A percentile compares a stretch with the other conserved stretches of the same genome.
These are phyloP conservation scores for Chlorella ohadii DNA, from an alignment of 139 green algal species.

Conservation along the genomic window DNA sequence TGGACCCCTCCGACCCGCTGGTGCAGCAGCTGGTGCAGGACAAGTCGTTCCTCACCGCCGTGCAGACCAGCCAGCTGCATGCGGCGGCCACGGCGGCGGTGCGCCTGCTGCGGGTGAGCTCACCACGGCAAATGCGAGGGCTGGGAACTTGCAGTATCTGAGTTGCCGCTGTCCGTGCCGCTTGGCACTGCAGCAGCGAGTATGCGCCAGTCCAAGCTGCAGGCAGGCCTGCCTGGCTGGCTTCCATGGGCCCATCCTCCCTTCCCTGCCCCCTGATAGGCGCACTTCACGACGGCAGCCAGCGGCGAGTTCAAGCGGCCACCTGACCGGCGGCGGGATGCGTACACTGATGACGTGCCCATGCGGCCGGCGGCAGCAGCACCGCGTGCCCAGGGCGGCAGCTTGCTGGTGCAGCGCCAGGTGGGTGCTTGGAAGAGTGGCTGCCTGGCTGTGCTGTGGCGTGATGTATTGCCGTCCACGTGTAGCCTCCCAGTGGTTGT, in stretches of 20 bases:
- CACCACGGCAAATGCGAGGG: not conserved
- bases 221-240: too few relatives aligned
- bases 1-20: slow-evolving; percentile 24
- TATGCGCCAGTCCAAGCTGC: not conserved
- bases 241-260: too few relatives aligned
- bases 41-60: slow-evolving; percentile 39
- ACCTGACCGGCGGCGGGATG: slow-evolving; percentile 1
- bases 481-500: too few relatives aligned
- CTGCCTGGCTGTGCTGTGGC: not conserved
- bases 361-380: not conserved
- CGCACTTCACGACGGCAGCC: not conserved
- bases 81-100: slow-evolving; percentile 52
- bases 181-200: too few relatives aligned
- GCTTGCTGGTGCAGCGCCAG: slow-evolving; percentile 24
- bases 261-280: not conserved
- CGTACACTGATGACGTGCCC: not conserved
- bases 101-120: slow-evolving; percentile 29
- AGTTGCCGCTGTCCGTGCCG: not conserved
- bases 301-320: slow-evolving; percentile 39
- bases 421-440: not conserved
- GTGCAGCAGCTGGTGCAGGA: slow-evolving; percentile 45
- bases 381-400: not conserved
- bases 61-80: slow-evolving; percentile 49
- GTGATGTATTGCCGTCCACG: too few relatives aligned
- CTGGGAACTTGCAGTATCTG: too few relatives aligned